Evolutionary conservation across 495 filamentous ascomycete species (phyloP).

Genomic region (Extremus antarcticus): DNA sequence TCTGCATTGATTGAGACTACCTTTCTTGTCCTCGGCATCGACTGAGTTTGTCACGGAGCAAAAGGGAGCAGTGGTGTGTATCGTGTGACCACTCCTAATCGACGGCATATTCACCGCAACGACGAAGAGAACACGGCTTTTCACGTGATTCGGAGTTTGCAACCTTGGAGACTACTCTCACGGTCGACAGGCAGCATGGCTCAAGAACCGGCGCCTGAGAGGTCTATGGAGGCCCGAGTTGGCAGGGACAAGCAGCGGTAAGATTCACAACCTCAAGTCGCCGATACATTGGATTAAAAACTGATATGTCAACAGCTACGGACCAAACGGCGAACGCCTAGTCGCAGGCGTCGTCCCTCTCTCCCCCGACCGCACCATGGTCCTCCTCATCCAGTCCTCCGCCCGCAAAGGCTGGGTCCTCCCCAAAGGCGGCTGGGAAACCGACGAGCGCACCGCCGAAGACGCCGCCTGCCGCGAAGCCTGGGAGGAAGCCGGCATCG

Average conservation of each 20-base stretch:
- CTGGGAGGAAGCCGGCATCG: slow-evolving; percentile 95
- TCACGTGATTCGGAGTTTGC: background rate
- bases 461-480: slow-evolving; percentile 73
- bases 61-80: background rate
- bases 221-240: slow-evolving; percentile 36
- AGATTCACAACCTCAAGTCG: slow-evolving; percentile 18
- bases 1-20: background rate
- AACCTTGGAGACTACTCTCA: no score
- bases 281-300: no score
- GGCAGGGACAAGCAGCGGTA: slow-evolving; percentile 42
- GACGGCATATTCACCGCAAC: background rate
- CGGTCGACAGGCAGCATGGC: background rate
- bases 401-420: slow-evolving; percentile 86
- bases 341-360: slow-evolving; percentile 90
- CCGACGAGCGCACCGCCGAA: slow-evolving; percentile 63
- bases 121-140: background rate
- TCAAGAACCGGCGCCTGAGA: slow-evolving; percentile 3
- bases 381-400: slow-evolving; percentile 87
- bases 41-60: background rate
- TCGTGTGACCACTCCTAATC: slow-evolving; percentile 4
- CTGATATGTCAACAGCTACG: no score
- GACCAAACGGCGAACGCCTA: slow-evolving; percentile 79
- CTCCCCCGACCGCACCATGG: slow-evolving; percentile 61
- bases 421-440: slow-evolving; percentile 96
- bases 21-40: background rate